Evolutionary conservation across 73 alveolate species (phyloP).

Genomic region (Stentor roeselii): DNA sequence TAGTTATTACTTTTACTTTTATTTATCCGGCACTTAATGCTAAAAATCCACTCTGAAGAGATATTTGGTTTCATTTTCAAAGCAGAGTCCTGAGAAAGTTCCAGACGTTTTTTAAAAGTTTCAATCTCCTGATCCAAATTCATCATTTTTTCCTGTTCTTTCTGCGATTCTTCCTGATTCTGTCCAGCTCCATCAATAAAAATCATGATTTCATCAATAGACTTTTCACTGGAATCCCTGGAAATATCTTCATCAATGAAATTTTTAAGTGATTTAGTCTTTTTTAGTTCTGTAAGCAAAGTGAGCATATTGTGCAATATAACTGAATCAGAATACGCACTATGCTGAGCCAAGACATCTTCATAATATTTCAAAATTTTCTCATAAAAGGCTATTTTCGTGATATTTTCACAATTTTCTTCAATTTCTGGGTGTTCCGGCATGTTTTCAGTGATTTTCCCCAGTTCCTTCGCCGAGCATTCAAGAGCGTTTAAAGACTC

Average conservation of each 20-base stretch:
- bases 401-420: neutral
- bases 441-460: neutral
- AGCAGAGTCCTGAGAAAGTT: neutral
- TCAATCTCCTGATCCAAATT: conserved; percentile 16
- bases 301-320: neutral
- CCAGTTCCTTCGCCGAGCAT: conserved; percentile 8
- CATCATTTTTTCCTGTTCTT: neutral
- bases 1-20: neutral
- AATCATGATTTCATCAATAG: neutral
- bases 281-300: neutral
- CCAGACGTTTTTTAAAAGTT: neutral
- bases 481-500: neutral
- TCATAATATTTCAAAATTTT: neutral
- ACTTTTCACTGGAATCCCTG: neutral
- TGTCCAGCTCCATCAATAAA: conserved; percentile 17
- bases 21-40: neutral
- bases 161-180: neutral
- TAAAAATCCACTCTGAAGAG: conserved; percentile 4
- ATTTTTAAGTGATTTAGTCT: too few species aligned
- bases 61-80: conserved; percentile 7
- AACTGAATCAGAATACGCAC: neutral
- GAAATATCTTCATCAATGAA: neutral
- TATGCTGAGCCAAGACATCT: neutral
- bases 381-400: conserved; percentile 8
- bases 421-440: neutral